phyloP scores from a whole-genome alignment of 257 asterid species.

The Capsicum rhomboideum region DNA sequence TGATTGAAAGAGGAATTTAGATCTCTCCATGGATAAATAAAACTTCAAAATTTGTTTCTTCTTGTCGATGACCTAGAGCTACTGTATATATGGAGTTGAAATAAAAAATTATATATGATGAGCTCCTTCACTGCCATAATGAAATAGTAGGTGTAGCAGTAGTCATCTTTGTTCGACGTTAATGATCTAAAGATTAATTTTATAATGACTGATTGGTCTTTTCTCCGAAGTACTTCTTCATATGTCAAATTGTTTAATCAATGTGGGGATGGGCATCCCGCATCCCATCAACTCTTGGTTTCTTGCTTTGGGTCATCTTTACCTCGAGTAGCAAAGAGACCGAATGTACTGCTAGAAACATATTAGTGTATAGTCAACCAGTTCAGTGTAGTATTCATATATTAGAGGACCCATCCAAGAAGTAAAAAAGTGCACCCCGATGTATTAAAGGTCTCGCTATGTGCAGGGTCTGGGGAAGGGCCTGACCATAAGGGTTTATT shows the following conservation, averaged over 20 bases:
- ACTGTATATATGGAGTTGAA: not conserved
- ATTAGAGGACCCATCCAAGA: not conserved
- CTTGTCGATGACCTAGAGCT: too few species aligned
- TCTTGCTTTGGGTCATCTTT: not conserved
- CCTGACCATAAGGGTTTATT: too few species aligned
- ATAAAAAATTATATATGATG: too few species aligned
- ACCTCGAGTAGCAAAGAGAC: not conserved
- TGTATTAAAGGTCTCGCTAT: too few species aligned
- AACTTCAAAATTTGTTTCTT: too few species aligned
- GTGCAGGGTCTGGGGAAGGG: too few species aligned
- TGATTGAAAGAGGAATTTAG: too few species aligned
- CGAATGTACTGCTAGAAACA: not conserved
- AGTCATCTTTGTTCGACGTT: not conserved
- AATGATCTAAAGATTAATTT: not conserved
- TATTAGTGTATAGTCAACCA: not conserved
- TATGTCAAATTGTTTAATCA: not conserved
- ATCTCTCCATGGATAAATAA: too few species aligned
- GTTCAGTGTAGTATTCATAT: not conserved
- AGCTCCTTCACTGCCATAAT: not conserved
- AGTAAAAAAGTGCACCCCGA: too few species aligned
- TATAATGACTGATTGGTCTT: not conserved
- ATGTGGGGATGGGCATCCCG: not conserved
- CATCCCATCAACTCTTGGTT: not conserved
- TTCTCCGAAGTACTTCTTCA: not conserved
- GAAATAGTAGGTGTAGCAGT: not conserved